A percentile compares a stretch with the other conserved stretches of the same genome.
These are phyloP conservation scores for Tolypocladium tropicale DNA, from an alignment of 2,329 filamentous ascomycete genomes.

Conservation along the genomic window DNA sequence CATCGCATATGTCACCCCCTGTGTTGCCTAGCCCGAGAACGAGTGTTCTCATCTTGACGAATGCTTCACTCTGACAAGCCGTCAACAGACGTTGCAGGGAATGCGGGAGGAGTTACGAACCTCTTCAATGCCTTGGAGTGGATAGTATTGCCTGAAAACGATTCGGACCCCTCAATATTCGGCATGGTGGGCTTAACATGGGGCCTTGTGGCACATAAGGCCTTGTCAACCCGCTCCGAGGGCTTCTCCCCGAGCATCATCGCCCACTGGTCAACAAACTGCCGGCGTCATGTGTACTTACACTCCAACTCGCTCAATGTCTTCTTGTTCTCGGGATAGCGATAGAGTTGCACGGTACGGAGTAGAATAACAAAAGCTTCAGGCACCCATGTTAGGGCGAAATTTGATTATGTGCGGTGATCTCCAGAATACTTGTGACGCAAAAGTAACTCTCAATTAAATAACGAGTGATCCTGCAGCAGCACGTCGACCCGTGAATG, in stretches of 20 bases:
- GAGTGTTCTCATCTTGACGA: neutral
- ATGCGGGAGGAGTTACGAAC: neutral
- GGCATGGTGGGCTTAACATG: neutral
- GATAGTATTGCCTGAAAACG: neutral
- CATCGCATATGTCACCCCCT: neutral
- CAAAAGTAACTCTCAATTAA: neutral
- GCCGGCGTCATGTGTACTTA: neutral
- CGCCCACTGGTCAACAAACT: neutral
- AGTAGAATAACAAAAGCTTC: neutral
- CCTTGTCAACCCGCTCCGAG: neutral
- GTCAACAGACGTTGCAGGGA: neutral
- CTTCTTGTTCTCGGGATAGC: neutral
- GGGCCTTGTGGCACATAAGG: neutral
- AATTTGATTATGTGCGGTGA: too few species aligned
- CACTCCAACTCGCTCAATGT: neutral
- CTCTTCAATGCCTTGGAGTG: neutral
- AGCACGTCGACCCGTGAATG: neutral
- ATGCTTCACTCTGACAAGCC: neutral
- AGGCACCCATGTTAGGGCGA: too few species aligned
- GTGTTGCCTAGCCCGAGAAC: neutral
- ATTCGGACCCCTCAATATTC: neutral
- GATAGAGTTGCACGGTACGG: neutral
- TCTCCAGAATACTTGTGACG: neutral
- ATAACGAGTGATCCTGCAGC: neutral
- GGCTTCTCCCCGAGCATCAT: neutral